Base-by-base conservation (phyloP, 192 early-diverging fungal species). In the Umbelopsis isabellina region DNA sequence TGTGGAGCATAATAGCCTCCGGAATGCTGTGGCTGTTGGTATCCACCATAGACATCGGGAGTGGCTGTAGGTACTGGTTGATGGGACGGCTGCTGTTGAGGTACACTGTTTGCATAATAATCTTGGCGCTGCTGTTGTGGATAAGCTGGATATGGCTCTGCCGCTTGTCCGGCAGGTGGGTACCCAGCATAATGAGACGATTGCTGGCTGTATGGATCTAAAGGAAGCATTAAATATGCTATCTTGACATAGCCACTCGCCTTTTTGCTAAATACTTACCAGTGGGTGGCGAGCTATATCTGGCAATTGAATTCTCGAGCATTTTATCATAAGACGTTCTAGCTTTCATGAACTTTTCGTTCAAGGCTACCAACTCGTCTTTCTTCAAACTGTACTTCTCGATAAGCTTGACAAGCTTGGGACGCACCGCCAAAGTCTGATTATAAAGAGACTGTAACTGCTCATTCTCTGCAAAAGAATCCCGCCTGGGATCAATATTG, bases 381-480 rank as follows among this genome's bases (percentile, higher is more conserved):
- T 94, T 95, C 75, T 93, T 95, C 30, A 89, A 84, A 21, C 85
- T 89, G 51, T 94, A 91, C 49, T 88, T 89, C 68, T 96, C 94
- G 66, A 97, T 87, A 37, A 95, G 81, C 72, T 89, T 89, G 18
- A 97, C 85, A 46, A 99, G 80, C 79, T 94, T 92, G 2, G 95
- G 95, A 48, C 95, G 79, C 66, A 97, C 74, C n/a, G 91, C 81
- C 55, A 97, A 73, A 9, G 95, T 91, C 2, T 87, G 83, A 53
- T 91, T 85, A 72, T 99, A 97, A 13, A 91, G 76, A 12, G 85
- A 83, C 79, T 95, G 93, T 18, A 99, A 79, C 20, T 88, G 76
- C 41, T 95, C 92, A 75, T 98, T 98, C 61, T 96, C 97, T 25
- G 91, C 89, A 27, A 95, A 87, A 66, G 92, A 91, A 68, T 95